These are phyloP conservation scores for Ilex asprella DNA, from an alignment of 257 asterid species.

Conservation along the genomic window DNA sequence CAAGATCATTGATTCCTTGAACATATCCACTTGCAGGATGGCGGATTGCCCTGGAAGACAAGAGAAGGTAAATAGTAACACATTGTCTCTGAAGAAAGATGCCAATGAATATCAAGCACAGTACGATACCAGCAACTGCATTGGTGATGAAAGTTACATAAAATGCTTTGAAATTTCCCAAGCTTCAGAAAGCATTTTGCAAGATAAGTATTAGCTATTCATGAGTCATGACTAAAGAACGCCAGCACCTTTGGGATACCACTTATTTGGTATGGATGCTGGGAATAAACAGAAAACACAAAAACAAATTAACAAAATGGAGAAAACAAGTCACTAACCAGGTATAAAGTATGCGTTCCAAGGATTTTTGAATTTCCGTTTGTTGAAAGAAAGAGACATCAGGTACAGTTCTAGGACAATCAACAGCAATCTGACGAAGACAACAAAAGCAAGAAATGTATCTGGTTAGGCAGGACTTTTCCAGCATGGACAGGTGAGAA, in stretches of 20 bases:
- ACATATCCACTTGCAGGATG: conserved; percentile 99
- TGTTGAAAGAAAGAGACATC: conserved; percentile 92
- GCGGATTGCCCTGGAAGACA: conserved; percentile 69
- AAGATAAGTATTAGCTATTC: background rate
- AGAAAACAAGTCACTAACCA: conserved; percentile 43
- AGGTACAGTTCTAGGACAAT: conserved; percentile 98
- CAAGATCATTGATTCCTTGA: conserved; percentile 97
- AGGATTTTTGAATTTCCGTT: conserved; percentile 73
- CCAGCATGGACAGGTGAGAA: conserved; percentile 4
- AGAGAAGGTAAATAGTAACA: conserved; percentile 11
- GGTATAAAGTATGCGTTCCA: conserved; percentile 88
- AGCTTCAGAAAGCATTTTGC: background rate
- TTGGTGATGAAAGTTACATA: background rate
- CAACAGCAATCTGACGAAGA: conserved; percentile 69
- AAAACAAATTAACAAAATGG: conserved; percentile 3
- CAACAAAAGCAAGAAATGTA: background rate
- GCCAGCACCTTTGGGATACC: background rate
- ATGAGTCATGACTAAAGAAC: background rate
- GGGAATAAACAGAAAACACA: conserved; percentile 2
- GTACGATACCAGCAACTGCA: background rate
- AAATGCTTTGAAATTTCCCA: background rate
- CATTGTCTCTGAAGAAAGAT: conserved; percentile 1
- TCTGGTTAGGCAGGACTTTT: background rate
- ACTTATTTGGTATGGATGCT: too few relatives aligned
- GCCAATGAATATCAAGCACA: background rate